A percentile compares a stretch with the other conserved stretches of the same genome.
Evolutionary conservation across 2,329 filamentous ascomycete genomes (phyloP).

Genomic region (Conoideocrella luteorostrata): DNA sequence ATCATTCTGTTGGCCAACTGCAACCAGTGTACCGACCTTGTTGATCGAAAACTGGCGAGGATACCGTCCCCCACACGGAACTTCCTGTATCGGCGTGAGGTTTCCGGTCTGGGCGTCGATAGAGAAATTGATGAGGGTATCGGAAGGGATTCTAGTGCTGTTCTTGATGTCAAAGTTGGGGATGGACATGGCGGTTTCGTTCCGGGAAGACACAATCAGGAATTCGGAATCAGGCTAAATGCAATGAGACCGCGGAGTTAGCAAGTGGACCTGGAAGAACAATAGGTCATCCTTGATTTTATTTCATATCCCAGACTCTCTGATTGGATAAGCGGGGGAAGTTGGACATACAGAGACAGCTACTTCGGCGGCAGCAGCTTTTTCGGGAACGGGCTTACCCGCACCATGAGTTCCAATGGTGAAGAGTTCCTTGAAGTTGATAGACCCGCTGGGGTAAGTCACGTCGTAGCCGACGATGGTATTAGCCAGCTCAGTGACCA

Average conservation of each 20-base stretch:
- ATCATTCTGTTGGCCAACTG: conserved; percentile 58
- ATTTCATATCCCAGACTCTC: too few species aligned
- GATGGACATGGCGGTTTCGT: conserved; percentile 48
- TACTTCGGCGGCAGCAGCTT: conserved; percentile 49
- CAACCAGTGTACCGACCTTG: conserved; percentile 55
- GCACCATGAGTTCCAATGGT: conserved; percentile 41
- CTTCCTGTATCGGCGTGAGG: conserved; percentile 49
- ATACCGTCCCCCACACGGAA: conserved; percentile 56
- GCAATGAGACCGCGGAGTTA: too few species aligned
- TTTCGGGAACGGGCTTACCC: conserved; percentile 30
- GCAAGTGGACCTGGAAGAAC: too few species aligned
- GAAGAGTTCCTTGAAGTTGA: conserved; percentile 42
- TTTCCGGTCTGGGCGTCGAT: conserved; percentile 48
- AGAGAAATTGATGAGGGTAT: conserved; percentile 58
- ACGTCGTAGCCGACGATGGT: conserved; percentile 51
- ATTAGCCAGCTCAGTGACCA: conserved; percentile 56
- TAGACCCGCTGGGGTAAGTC: conserved; percentile 36
- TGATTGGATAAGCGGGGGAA: background rate
- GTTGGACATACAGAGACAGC: conserved; percentile 44
- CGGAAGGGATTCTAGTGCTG: conserved; percentile 44
- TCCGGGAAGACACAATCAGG: conserved; percentile 62
- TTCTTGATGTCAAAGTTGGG: conserved; percentile 37
- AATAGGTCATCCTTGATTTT: too few species aligned
- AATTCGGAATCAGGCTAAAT: conserved; percentile 52
- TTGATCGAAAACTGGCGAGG: conserved; percentile 66